These are phyloP conservation scores for Dichomitus squalens DNA, from an alignment of 1,284 basidiomycete genomes.

Conservation along the genomic window DNA sequence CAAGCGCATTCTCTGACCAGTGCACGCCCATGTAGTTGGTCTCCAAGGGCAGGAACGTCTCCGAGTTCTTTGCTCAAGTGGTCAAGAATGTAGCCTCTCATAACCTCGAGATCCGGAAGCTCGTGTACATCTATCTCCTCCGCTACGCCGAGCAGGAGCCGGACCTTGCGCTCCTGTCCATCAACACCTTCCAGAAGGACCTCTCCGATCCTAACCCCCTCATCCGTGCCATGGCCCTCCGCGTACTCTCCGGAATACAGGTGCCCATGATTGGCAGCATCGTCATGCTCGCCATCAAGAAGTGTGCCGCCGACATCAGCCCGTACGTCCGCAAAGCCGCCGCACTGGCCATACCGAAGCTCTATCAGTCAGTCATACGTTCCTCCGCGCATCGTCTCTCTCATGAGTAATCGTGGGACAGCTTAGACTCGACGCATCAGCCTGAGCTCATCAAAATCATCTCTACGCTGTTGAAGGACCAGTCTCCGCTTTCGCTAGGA, in stretches of 20 bases:
- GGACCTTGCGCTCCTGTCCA: constrained; percentile 93
- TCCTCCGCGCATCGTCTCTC: neutral
- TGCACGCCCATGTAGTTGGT: constrained; percentile 64
- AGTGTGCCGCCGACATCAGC: constrained; percentile 87
- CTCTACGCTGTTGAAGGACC: constrained; percentile 75
- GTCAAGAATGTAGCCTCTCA: constrained; percentile 92
- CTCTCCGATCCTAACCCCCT: constrained; percentile 90
- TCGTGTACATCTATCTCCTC: constrained; percentile 96
- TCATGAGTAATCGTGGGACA: constrained; percentile 34
- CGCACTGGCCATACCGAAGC: constrained; percentile 87
- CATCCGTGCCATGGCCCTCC: constrained; percentile 90
- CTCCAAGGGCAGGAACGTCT: constrained; percentile 90
- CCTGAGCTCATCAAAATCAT: constrained; percentile 77
- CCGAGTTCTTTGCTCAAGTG: constrained; percentile 91
- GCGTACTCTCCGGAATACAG: constrained; percentile 92
- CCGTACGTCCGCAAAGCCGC: constrained; percentile 94
- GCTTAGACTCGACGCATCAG: constrained; percentile 75
- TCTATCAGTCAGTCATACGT: constrained; percentile 65
- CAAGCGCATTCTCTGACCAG: neutral
- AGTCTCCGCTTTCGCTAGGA: constrained; percentile 88
- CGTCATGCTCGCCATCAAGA: constrained; percentile 88
- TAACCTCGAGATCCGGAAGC: constrained; percentile 93
- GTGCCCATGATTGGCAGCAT: constrained; percentile 87
- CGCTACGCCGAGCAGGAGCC: constrained; percentile 93
- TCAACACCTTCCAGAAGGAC: constrained; percentile 99